Conservation (phyloP, 1,284 basidiomycete species). For the Ceratobasidium sp. region DNA sequence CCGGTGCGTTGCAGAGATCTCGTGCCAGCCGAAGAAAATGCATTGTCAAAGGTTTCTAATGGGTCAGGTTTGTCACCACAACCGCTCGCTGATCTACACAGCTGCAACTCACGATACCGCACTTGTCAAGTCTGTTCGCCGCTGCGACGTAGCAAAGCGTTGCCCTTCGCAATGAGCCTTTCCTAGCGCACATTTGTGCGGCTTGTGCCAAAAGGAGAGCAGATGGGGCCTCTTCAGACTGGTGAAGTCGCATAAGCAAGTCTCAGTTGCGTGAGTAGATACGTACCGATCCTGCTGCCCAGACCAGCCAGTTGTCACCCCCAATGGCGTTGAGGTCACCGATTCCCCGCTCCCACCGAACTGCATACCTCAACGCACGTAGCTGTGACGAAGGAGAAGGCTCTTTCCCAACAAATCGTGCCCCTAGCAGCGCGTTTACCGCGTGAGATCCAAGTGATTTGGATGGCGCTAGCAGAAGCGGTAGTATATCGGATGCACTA, state of each 20-base stretch:
- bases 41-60: slow-evolving; percentile 80
- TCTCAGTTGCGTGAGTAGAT: neutral
- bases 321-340: slow-evolving; percentile 60
- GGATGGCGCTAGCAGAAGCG: slow-evolving; percentile 70
- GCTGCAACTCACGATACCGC: slow-evolving; percentile 67
- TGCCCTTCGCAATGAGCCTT: slow-evolving; percentile 63
- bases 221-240: slow-evolving; percentile 80
- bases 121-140: slow-evolving; percentile 76
- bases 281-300: slow-evolving; percentile 76
- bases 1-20: slow-evolving; percentile 60
- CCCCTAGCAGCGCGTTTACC: slow-evolving; percentile 61
- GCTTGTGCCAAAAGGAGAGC: slow-evolving; percentile 77
- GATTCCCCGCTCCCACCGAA: slow-evolving; percentile 76
- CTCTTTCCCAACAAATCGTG: slow-evolving; percentile 51
- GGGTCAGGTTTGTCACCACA: slow-evolving; percentile 7
- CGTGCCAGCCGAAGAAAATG: slow-evolving; percentile 74
- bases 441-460: slow-evolving; percentile 65
- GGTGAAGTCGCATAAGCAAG: slow-evolving; percentile 40
- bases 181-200: slow-evolving; percentile 67
- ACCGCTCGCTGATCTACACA: neutral
- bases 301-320: slow-evolving; percentile 80
- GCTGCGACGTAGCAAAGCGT: slow-evolving; percentile 77
- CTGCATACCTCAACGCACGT: slow-evolving; percentile 66
- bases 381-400: slow-evolving; percentile 67
- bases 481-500: slow-evolving; percentile 77